Percentiles rank a stretch among this genome's conserved stretches.
Conservation (phyloP, 2,329 filamentous ascomycete genomes). For the Epichloe coenophiala region DNA sequence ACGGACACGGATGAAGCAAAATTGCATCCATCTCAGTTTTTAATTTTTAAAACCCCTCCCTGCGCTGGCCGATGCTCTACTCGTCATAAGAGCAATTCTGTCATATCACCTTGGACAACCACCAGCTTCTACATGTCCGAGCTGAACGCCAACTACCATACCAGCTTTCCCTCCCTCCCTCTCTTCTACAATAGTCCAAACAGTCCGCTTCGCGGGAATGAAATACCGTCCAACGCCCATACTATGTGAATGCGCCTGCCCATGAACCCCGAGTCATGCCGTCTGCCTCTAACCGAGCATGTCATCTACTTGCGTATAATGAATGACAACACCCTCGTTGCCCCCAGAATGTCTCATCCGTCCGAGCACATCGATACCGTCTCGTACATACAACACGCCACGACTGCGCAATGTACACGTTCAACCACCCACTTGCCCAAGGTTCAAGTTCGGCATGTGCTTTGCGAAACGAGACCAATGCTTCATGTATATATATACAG, state of each 20-base stretch:
- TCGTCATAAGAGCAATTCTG: too few relatives aligned
- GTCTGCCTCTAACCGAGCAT: constrained; percentile 1
- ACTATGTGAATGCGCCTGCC: constrained; percentile 1
- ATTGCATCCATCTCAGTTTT: too few relatives aligned
- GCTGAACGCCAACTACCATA: too few relatives aligned
- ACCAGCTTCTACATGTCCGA: too few relatives aligned
- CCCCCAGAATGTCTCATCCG: background rate
- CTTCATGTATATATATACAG: background rate
- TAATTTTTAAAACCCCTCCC: too few relatives aligned
- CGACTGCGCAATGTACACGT: background rate
- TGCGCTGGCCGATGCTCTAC: too few relatives aligned
- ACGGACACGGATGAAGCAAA: too few relatives aligned
- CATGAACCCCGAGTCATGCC: background rate
- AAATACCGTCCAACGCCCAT: constrained; percentile 2
- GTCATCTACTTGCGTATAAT: background rate
- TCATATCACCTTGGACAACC: too few relatives aligned
- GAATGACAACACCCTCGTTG: background rate
- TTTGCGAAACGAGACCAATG: background rate
- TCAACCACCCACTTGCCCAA: background rate
- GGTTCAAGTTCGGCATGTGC: background rate
- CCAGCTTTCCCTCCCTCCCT: too few relatives aligned
- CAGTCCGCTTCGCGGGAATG: background rate
- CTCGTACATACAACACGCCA: background rate
- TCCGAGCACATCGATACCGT: background rate
- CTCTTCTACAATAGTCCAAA: background rate